These are phyloP conservation scores for Limnanthes douglasii DNA, from an alignment of 345 rosid genomes.

Conservation along the genomic window DNA sequence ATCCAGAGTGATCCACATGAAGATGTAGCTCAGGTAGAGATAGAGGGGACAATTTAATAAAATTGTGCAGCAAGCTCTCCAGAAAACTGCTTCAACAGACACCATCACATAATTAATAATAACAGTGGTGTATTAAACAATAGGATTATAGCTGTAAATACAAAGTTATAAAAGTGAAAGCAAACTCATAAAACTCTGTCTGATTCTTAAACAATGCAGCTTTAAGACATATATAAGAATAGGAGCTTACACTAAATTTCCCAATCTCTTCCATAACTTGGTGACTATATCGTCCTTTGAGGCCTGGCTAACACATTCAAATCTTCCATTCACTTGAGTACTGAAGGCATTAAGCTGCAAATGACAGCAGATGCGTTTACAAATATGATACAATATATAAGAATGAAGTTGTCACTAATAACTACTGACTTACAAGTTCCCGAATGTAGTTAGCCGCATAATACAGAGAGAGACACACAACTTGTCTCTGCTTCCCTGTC, in stretches of 20 bases:
- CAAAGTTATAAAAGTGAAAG: too few species aligned
- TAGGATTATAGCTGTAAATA: too few species aligned
- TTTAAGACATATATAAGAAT: conserved; percentile 1
- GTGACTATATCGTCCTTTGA: conserved; percentile 40
- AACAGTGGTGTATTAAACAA: not conserved
- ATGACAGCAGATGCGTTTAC: conserved; percentile 8
- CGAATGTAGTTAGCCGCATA: conserved; percentile 69
- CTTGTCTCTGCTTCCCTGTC: conserved; percentile 50
- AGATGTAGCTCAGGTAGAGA: conserved; percentile 54
- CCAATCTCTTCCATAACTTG: conserved; percentile 55
- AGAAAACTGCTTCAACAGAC: conserved; percentile 36
- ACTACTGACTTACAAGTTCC: conserved; percentile 51
- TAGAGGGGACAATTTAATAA: conserved; percentile 30
- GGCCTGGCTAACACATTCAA: conserved; percentile 40
- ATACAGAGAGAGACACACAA: conserved; percentile 45
- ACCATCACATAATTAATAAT: conserved; percentile 10
- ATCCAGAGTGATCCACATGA: conserved; percentile 28
- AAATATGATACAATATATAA: conserved; percentile 6
- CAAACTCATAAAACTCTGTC: too few species aligned
- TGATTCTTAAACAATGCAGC: conserved; percentile 1
- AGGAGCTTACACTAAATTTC: conserved; percentile 56
- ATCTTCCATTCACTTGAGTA: conserved; percentile 43
- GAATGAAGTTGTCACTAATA: not conserved
- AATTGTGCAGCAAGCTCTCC: conserved; percentile 56
- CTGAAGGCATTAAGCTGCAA: conserved; percentile 73